Conservation (phyloP, 768 basidiomycete species). For the Gymnopilus junonius region DNA sequence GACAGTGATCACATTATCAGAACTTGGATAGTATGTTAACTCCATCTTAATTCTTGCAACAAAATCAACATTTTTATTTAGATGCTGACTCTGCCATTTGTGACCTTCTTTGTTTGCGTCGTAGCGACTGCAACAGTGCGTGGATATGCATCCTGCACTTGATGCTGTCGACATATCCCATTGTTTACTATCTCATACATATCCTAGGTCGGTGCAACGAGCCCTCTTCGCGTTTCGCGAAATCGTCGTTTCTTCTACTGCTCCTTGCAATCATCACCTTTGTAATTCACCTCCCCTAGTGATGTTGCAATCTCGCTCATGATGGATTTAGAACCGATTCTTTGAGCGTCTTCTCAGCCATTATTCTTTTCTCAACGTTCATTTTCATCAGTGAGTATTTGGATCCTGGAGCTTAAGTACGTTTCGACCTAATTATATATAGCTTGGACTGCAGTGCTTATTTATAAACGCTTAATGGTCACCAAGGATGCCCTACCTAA, state of each 20-base stretch:
- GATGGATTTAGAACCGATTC: conserved; percentile 39
- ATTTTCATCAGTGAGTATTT: conserved; percentile 40
- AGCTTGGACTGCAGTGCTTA: conserved; percentile 47
- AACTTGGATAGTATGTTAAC: conserved; percentile 40
- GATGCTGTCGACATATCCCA: too few species aligned
- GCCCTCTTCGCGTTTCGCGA: conserved; percentile 44
- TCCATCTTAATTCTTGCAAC: neutral
- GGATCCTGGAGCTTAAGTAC: neutral
- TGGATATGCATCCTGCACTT: neutral
- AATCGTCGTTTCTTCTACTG: conserved; percentile 57
- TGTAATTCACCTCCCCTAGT: conserved; percentile 33
- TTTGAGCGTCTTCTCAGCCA: conserved; percentile 42
- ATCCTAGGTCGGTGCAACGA: conserved; percentile 40
- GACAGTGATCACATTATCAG: conserved; percentile 39
- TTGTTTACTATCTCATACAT: neutral
- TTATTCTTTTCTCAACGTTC: conserved; percentile 42
- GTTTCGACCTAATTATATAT: neutral
- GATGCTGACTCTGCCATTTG: conserved; percentile 48
- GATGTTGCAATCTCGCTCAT: neutral
- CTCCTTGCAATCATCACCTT: conserved; percentile 39
- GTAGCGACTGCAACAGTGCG: conserved; percentile 46
- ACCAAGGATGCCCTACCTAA: conserved; percentile 25
- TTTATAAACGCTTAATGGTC: conserved; percentile 38
- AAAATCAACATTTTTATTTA: conserved; percentile 16
- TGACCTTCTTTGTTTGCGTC: conserved; percentile 40